A percentile compares a stretch with the other conserved stretches of the same genome.
Conservation (phyloP, 352 stramenopile species). For the Pythium sukuiense region DNA sequence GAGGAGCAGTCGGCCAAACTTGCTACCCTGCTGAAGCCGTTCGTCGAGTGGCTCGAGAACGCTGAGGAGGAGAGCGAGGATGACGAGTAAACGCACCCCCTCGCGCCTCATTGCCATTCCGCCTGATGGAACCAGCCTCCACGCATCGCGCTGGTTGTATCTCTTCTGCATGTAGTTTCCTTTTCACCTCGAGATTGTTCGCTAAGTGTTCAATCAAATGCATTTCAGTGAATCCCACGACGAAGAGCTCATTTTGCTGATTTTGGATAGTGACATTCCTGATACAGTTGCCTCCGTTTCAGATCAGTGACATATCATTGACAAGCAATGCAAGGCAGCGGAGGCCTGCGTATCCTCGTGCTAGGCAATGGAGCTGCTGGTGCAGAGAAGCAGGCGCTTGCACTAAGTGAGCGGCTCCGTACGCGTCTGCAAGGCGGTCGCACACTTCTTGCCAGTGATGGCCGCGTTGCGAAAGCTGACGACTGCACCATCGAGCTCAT, state of each 20-base stretch:
- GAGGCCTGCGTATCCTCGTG: conserved; percentile 46
- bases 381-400: conserved; percentile 76
- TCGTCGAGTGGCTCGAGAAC: conserved; percentile 98
- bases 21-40: conserved; percentile 88
- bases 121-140: neutral
- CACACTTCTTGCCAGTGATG: neutral
- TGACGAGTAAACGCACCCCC: conserved; percentile 40
- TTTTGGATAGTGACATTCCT: neutral
- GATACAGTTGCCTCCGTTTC: neutral
- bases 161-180: neutral
- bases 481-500: conserved; percentile 26
- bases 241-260: no score
- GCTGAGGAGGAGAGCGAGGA: conserved; percentile 90
- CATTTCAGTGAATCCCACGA: neutral
- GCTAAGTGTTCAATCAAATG: neutral
- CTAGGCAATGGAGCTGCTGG: conserved; percentile 70
- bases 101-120: neutral
- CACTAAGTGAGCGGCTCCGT: conserved; percentile 42
- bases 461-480: neutral
- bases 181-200: neutral
- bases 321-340: neutral
- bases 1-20: conserved; percentile 88
- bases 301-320: conserved; percentile 4
- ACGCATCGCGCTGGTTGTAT: neutral
- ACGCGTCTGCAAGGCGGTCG: conserved; percentile 15